Conservation (phyloP, 2,329 filamentous ascomycete genomes). For the Pezicula carpinea region DNA sequence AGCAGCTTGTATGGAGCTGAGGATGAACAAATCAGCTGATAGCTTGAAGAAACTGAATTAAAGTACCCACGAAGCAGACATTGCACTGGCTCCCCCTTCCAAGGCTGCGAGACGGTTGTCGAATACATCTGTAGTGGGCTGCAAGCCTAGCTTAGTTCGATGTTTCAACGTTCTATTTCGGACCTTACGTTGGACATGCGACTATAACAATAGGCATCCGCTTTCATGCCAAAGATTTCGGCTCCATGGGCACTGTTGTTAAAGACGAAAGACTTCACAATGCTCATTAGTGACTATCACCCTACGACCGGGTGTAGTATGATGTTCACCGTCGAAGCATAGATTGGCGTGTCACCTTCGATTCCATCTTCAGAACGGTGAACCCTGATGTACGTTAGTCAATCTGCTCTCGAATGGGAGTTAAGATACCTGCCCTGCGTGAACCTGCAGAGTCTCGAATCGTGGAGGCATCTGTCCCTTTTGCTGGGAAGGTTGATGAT, state of each 20-base stretch:
- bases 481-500: too few relatives aligned
- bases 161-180: not conserved
- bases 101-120: not conserved
- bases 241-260: slow-evolving; percentile 92
- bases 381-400: not conserved
- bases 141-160: not conserved
- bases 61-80: slow-evolving; percentile 1
- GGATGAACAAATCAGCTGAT: not conserved
- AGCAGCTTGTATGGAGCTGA: not conserved
- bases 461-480: not conserved
- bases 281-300: not conserved
- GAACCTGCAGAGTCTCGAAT: not conserved
- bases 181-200: slow-evolving; percentile 79
- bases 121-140: slow-evolving; percentile 1
- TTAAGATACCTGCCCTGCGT: not conserved
- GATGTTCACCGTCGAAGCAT: not conserved
- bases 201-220: slow-evolving; percentile 93
- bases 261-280: slow-evolving; percentile 59
- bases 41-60: not conserved
- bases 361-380: not conserved
- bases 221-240: slow-evolving; percentile 88
- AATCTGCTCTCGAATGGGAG: not conserved
- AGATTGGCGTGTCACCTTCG: not conserved
- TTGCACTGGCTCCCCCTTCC: not conserved
- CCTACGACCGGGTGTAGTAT: not conserved